Percentiles rank a stretch among this genome's conserved stretches.
phyloP scores from a whole-genome alignment of 495 filamentous ascomycete species.

The Penicillium robsamsonii region DNA sequence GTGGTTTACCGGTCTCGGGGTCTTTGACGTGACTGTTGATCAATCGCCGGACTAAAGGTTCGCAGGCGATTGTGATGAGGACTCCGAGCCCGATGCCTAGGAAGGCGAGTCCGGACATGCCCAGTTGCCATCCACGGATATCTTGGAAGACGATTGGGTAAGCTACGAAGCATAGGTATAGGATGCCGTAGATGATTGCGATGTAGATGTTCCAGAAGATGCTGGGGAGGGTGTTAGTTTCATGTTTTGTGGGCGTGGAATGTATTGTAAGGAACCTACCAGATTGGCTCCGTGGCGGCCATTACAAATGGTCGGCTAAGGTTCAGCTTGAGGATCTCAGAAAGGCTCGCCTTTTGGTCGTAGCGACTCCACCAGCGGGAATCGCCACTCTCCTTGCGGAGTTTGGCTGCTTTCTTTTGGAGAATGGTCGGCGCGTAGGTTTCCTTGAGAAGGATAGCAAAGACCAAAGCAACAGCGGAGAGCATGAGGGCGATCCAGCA shows the following conservation, averaged over 20 bases:
- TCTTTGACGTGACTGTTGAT: constrained; percentile 70
- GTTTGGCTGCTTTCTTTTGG: constrained; percentile 61
- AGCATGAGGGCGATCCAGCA: constrained; percentile 78
- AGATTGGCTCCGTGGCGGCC: constrained; percentile 78
- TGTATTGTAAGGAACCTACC: constrained; percentile 40
- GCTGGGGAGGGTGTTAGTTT: constrained; percentile 25
- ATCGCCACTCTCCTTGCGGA: constrained; percentile 73
- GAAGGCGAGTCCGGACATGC: constrained; percentile 70
- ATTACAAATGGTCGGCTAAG: constrained; percentile 75
- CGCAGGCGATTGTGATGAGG: constrained; percentile 61
- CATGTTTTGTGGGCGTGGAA: not conserved
- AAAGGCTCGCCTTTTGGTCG: constrained; percentile 59
- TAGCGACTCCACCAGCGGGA: constrained; percentile 74
- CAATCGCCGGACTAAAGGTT: constrained; percentile 68
- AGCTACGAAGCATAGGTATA: constrained; percentile 84
- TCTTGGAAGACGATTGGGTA: constrained; percentile 74
- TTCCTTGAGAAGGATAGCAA: constrained; percentile 60
- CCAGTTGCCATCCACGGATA: constrained; percentile 68
- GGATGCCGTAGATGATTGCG: constrained; percentile 63
- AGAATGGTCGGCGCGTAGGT: constrained; percentile 78
- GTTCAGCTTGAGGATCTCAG: constrained; percentile 62
- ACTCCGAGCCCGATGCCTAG: constrained; percentile 72
- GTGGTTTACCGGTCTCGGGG: constrained; percentile 62
- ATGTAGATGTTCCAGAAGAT: constrained; percentile 79
- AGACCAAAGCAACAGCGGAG: constrained; percentile 51